Evolutionary conservation across 768 basidiomycete genomes (phyloP), one percentile per base, ranked within the genome.

Genomic region (Cyclocybe cylindracea): DNA sequence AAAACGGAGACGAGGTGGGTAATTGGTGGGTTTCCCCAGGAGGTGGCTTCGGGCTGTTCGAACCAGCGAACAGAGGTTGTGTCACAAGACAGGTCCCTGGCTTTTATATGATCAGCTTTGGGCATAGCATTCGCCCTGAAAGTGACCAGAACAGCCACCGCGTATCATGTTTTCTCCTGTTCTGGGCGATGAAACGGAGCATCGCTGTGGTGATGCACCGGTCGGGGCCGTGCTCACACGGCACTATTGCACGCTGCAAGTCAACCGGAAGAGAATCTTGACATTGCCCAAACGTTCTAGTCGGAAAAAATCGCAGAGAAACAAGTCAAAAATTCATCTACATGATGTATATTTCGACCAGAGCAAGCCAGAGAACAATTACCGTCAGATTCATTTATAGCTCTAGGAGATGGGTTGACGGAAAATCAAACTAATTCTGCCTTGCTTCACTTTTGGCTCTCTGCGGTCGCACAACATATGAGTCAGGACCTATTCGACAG

Each of bases 401-500:
- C 2, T 24, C 2, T 29, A 33, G 35, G 34, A 38, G n/a, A 29
- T 13, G 24, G 66, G 57, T 40, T 67, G 68, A 16, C 68, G 62
- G 40, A 67, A 69, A 1, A 66, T 69, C 46, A 67, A 48, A 47
- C 67, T 69, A n/a, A 69, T 69, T 1, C 68, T 53, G 4, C 65
- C 66, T n/a, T 53, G 55, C 36, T 59, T 65, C 9, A 67, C 60
- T 39, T 65, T 65, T 0, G 58, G 58, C 48, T 69, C 66, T 52
- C 68, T 69, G 31, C 5, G 16, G 14, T 34, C 37, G 31, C 32
- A 32, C 46, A 7, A 11, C 7, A 5, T 14, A 14, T 34, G 24
- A 55, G 16, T 16, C 10, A 42, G n/a, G 11, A 46, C 19, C 29
- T 46, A 6, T 8, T 5, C 41, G 24, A 35, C 9, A 10, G 16